Conservation (phyloP, 2,329 filamentous ascomycete species). For the Penicillium occitanis region DNA sequence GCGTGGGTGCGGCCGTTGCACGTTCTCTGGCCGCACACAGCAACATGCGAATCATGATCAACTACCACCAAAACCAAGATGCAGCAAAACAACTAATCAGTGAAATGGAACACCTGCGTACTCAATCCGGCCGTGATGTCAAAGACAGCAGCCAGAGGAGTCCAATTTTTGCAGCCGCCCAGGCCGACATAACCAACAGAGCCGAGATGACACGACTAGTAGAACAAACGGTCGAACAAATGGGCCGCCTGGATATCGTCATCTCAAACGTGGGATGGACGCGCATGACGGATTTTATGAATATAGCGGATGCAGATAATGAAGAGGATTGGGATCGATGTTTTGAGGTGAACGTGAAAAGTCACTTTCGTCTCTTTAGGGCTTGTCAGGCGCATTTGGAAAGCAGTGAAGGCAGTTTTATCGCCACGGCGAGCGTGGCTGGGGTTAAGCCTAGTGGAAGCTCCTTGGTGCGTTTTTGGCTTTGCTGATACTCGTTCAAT, state of each 20-base stretch:
- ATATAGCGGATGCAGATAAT: conserved; percentile 28
- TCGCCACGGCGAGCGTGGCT: conserved; percentile 64
- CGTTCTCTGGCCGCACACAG: conserved; percentile 35
- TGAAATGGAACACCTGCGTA: conserved; percentile 28
- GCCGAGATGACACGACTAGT: neutral
- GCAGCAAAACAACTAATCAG: conserved; percentile 46
- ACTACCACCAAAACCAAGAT: conserved; percentile 47
- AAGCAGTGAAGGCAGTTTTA: conserved; percentile 59
- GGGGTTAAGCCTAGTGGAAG: conserved; percentile 65
- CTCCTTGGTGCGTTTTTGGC: conserved; percentile 41
- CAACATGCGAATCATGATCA: conserved; percentile 39
- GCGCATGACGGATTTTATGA: conserved; percentile 38
- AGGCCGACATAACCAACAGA: conserved; percentile 23
- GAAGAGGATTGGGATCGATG: conserved; percentile 62
- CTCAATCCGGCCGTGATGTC: neutral
- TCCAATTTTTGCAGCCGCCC: conserved; percentile 32
- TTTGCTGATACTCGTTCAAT: neutral
- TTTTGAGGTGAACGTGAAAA: conserved; percentile 64
- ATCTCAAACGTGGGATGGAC: conserved; percentile 45
- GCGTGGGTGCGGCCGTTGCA: conserved; percentile 38
- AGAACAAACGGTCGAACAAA: conserved; percentile 22
- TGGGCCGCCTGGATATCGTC: conserved; percentile 51
- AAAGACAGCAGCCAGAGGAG: neutral
- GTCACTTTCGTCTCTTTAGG: conserved; percentile 60
- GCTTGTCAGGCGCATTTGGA: conserved; percentile 57